Percentiles rank a stretch among this genome's conserved stretches.
Conservation (phyloP, 768 basidiomycete genomes). For the Mrakia blollopis region DNA sequence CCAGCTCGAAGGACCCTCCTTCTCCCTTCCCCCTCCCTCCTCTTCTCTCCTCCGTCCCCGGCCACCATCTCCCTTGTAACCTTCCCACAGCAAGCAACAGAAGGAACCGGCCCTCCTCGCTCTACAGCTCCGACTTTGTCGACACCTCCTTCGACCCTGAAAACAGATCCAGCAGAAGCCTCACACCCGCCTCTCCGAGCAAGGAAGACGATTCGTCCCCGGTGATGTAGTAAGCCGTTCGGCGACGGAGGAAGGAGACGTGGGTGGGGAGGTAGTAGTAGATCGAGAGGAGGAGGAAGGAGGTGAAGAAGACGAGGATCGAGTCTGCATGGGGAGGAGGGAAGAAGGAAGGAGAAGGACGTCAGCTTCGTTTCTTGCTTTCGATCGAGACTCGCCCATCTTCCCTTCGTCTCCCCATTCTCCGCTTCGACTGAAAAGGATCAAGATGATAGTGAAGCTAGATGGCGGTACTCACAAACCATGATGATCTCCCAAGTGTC, state of each 20-base stretch:
- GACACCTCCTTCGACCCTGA: background rate
- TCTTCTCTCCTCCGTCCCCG: background rate
- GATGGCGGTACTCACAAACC: slow-evolving; percentile 49
- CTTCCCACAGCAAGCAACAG: background rate
- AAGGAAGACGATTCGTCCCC: slow-evolving; percentile 42
- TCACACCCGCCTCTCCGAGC: background rate
- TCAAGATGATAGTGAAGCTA: slow-evolving; percentile 8
- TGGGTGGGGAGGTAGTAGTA: slow-evolving; percentile 60
- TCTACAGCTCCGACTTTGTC: background rate
- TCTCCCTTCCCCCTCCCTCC: background rate
- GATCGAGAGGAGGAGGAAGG: slow-evolving; percentile 54
- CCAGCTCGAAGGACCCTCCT: background rate
- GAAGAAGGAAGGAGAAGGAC: background rate
- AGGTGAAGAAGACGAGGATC: slow-evolving; percentile 46
- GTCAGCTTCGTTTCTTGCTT: background rate
- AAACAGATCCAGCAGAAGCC: background rate
- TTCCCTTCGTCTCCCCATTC: background rate
- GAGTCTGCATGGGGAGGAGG: slow-evolving; percentile 44
- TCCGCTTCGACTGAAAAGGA: background rate
- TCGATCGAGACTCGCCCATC: background rate
- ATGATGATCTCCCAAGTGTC: slow-evolving; percentile 67
- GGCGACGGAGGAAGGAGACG: slow-evolving; percentile 52
- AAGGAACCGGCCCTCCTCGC: background rate
- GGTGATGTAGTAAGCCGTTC: slow-evolving; percentile 61
- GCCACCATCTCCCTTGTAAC: background rate